Conservation (phyloP, 345 rosid genomes). For the Lepidium sativum region DNA sequence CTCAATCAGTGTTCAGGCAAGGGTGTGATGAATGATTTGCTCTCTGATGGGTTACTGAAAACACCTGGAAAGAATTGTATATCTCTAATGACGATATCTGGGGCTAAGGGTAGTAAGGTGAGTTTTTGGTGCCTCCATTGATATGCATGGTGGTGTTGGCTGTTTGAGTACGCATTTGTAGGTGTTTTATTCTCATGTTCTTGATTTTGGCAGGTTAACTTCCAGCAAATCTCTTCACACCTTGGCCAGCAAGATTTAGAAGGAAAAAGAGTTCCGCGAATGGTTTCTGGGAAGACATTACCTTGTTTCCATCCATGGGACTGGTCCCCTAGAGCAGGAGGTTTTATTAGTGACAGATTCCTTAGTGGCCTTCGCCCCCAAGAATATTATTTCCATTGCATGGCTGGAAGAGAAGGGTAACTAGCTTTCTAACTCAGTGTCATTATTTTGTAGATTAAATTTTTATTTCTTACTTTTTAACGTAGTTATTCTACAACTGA, state of each 20-base stretch:
- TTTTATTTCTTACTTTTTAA: background rate
- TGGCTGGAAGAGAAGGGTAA: conserved; percentile 99
- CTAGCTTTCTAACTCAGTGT: background rate
- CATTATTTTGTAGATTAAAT: background rate
- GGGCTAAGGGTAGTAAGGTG: conserved; percentile 99
- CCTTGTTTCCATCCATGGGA: conserved; percentile 98
- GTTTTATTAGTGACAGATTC: conserved; percentile 89
- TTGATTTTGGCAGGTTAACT: conserved; percentile 66
- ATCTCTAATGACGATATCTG: conserved; percentile 94
- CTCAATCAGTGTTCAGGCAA: conserved; percentile 68
- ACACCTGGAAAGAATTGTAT: conserved; percentile 80
- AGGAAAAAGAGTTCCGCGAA: conserved; percentile 95
- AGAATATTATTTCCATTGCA: conserved; percentile 98
- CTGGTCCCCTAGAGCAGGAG: conserved; percentile 97
- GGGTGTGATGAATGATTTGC: conserved; percentile 56
- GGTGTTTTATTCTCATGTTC: background rate
- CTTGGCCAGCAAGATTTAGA: conserved; percentile 98
- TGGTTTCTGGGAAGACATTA: conserved; percentile 98
- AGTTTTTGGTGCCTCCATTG: conserved; percentile 20
- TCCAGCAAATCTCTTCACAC: conserved; percentile 94
- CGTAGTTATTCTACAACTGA: background rate
- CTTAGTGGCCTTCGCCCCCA: conserved; percentile 99
- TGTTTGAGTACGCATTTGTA: background rate
- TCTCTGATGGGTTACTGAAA: conserved; percentile 79
- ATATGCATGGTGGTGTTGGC: background rate